Conservation (phyloP, 768 basidiomycete genomes). For the Suillus decipiens region DNA sequence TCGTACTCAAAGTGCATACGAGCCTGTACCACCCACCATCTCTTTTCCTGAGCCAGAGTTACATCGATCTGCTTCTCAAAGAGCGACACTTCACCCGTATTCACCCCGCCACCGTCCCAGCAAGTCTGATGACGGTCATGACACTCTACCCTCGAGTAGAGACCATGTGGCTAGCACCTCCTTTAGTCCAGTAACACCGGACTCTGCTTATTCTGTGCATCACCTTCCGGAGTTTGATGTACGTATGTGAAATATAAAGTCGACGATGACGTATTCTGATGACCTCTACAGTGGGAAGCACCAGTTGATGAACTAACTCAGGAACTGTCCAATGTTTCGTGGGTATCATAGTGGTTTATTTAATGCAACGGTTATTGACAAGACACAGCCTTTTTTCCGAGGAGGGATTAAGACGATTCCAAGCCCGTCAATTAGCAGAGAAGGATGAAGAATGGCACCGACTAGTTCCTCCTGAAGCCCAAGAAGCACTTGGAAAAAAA, state of each 20-base stretch:
- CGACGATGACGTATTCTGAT: slow-evolving; percentile 18
- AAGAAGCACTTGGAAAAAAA: slow-evolving; percentile 66
- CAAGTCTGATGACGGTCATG: slow-evolving; percentile 38
- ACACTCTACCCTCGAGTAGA: slow-evolving; percentile 12
- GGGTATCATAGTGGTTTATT: slow-evolving; percentile 22
- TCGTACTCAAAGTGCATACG: slow-evolving; percentile 42
- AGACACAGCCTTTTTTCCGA: slow-evolving; percentile 56
- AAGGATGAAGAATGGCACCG: slow-evolving; percentile 83
- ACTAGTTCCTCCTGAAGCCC: slow-evolving; percentile 72
- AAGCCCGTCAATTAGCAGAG: slow-evolving; percentile 61
- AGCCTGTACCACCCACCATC: slow-evolving; percentile 30
- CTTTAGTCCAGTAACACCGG: slow-evolving; percentile 39
- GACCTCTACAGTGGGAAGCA: slow-evolving; percentile 28
- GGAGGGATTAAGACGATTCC: slow-evolving; percentile 67
- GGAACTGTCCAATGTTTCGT: slow-evolving; percentile 43
- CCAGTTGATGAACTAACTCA: slow-evolving; percentile 32
- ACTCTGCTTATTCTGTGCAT: slow-evolving; percentile 26
- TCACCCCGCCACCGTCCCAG: slow-evolving; percentile 39
- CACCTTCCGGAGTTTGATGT: slow-evolving; percentile 40
- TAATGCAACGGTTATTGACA: slow-evolving; percentile 12
- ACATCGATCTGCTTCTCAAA: slow-evolving; percentile 46
- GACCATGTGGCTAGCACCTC: slow-evolving; percentile 28
- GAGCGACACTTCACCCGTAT: slow-evolving; percentile 29
- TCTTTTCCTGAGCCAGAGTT: slow-evolving; percentile 57
- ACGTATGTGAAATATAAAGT: slow-evolving; percentile 23